These are phyloP conservation scores for Eimeria brunetti DNA, from an alignment of 169 alveolate species.

Conservation along the genomic window DNA sequence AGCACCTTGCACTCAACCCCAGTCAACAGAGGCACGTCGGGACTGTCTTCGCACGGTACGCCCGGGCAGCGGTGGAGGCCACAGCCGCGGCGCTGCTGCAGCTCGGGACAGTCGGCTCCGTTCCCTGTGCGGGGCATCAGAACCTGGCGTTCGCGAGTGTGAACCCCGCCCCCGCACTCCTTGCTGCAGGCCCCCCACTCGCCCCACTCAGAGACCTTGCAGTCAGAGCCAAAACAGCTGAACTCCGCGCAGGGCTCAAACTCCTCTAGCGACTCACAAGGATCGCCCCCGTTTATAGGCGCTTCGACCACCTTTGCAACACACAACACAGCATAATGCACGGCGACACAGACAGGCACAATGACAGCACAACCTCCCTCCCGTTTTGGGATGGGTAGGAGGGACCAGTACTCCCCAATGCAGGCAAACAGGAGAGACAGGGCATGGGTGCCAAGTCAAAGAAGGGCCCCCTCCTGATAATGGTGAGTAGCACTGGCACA, in stretches of 20 bases:
- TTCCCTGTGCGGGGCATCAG: conserved; percentile 62
- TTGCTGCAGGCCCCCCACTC: conserved; percentile 80
- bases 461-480: not conserved
- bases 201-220: conserved; percentile 85
- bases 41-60: conserved; percentile 84
- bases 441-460: not conserved
- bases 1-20: conserved; percentile 84
- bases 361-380: not conserved
- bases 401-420: not conserved
- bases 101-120: conserved; percentile 65
- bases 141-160: conserved; percentile 81
- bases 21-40: conserved; percentile 80
- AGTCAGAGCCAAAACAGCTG: conserved; percentile 80
- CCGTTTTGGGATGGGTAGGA: not conserved
- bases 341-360: not conserved
- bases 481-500: not conserved
- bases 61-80: conserved; percentile 78
- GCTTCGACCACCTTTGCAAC: conserved; percentile 40
- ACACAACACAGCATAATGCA: not conserved
- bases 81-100: conserved; percentile 74
- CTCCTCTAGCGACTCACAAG: conserved; percentile 80
- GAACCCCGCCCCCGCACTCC: conserved; percentile 86
- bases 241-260: conserved; percentile 80
- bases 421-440: not conserved
- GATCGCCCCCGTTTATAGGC: conserved; percentile 80